Percentiles rank a stretch among this genome's conserved stretches.
Evolutionary conservation across 2,329 filamentous ascomycete species (phyloP).

Genomic region (Pseudocercospora ulei): DNA sequence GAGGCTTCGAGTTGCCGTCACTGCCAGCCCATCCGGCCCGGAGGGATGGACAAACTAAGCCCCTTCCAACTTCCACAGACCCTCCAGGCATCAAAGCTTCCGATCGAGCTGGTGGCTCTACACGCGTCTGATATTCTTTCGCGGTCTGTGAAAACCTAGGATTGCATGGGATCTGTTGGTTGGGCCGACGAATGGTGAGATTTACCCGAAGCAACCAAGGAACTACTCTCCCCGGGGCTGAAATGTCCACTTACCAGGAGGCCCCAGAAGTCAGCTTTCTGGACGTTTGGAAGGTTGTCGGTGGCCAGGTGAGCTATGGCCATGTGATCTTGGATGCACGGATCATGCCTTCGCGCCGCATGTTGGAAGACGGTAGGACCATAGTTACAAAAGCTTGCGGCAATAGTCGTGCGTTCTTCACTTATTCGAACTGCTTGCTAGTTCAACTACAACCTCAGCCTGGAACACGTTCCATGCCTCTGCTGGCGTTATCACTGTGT

Average conservation of each 20-base stretch:
- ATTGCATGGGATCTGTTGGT: constrained; percentile 51
- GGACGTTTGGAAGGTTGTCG: constrained; percentile 45
- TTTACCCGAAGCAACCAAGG: constrained; percentile 46
- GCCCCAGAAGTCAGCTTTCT: constrained; percentile 42
- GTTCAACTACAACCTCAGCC: constrained; percentile 25
- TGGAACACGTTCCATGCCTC: no score
- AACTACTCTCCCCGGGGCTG: constrained; percentile 54
- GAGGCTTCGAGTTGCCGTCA: neutral
- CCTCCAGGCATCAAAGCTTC: constrained; percentile 32
- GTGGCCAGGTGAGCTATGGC: constrained; percentile 13
- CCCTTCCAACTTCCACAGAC: constrained; percentile 43
- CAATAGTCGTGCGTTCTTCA: neutral
- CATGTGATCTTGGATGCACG: constrained; percentile 47
- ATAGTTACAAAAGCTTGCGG: neutral
- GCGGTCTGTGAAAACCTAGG: constrained; percentile 49
- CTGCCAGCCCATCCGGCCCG: constrained; percentile 34
- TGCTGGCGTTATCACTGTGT: no score
- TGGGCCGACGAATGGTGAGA: constrained; percentile 50
- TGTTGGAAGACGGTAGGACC: constrained; percentile 37
- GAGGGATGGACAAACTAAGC: constrained; percentile 44
- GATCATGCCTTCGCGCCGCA: constrained; percentile 56
- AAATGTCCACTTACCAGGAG: constrained; percentile 44
- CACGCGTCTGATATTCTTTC: constrained; percentile 46
- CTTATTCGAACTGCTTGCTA: no score
- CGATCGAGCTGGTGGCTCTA: constrained; percentile 51